These are phyloP conservation scores for Cladophialophora immunda DNA, from an alignment of 2,329 filamentous ascomycete species.

Conservation along the genomic window DNA sequence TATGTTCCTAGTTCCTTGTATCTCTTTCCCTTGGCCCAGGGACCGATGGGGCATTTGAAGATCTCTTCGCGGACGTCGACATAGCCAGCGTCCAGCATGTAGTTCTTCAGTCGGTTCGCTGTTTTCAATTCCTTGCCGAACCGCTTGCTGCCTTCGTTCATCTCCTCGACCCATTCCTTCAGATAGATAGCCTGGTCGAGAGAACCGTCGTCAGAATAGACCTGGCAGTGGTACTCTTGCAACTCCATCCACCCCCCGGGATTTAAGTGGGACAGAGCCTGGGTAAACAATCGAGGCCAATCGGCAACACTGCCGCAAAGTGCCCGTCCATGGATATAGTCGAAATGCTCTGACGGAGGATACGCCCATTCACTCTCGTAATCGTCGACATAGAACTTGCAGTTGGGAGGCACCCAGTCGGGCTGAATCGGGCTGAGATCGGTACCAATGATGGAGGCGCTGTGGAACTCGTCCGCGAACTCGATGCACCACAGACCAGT, in stretches of 20 bases:
- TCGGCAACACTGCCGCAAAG: constrained; percentile 42
- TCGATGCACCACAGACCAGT: constrained; percentile 36
- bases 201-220: background rate
- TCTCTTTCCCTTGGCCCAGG: constrained; percentile 43
- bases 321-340: constrained; percentile 46
- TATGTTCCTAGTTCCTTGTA: constrained; percentile 45
- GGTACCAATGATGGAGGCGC: constrained; percentile 45
- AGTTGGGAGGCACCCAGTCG: constrained; percentile 42
- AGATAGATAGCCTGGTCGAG: constrained; percentile 25
- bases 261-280: constrained; percentile 40
- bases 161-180: background rate
- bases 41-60: constrained; percentile 40
- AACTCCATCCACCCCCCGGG: constrained; percentile 43
- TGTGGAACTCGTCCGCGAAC: constrained; percentile 40
- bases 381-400: constrained; percentile 46
- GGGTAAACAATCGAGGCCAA: constrained; percentile 38
- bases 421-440: constrained; percentile 51
- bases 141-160: constrained; percentile 14
- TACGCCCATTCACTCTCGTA: constrained; percentile 44
- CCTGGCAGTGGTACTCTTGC: constrained; percentile 23
- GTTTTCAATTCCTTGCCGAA: constrained; percentile 24
- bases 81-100: constrained; percentile 41
- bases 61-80: constrained; percentile 34
- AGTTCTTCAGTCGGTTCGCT: constrained; percentile 21
- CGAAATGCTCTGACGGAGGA: constrained; percentile 29